phyloP scores from a whole-genome alignment of 2,329 filamentous ascomycete genomes.

The Xylaria sp. region DNA sequence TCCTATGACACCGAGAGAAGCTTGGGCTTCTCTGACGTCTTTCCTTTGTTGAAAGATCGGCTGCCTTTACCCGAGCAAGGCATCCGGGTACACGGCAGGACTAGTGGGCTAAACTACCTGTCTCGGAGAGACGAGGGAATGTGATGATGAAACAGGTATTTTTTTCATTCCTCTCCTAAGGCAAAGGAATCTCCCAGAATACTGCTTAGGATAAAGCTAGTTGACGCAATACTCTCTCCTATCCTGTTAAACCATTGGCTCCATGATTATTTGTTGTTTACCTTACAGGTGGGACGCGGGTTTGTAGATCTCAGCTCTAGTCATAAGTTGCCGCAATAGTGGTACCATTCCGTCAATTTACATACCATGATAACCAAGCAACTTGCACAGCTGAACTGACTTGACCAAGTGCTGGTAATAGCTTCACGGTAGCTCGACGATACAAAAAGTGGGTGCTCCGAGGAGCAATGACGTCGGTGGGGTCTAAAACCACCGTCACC shows the following conservation, averaged over 20 bases:
- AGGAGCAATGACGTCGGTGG: constrained; percentile 35
- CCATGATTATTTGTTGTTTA: neutral
- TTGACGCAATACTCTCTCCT: constrained; percentile 27
- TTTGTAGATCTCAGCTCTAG: neutral
- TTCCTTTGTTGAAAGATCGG: constrained; percentile 18
- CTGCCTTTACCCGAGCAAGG: neutral
- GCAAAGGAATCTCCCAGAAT: neutral
- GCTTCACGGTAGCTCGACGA: constrained; percentile 13
- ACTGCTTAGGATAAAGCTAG: neutral
- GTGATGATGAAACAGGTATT: constrained; percentile 20
- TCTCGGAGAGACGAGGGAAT: neutral
- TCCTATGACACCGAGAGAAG: neutral
- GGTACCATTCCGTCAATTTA: neutral
- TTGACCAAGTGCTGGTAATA: constrained; percentile 9
- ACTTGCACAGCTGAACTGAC: neutral
- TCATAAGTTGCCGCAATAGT: neutral
- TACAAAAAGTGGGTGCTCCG: constrained; percentile 7
- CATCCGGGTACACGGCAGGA: neutral
- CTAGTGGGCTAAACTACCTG: neutral
- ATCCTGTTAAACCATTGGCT: constrained; percentile 5
- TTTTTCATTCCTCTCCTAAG: neutral
- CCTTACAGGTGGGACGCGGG: neutral
- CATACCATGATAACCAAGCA: neutral
- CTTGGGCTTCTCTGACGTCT: constrained; percentile 35
- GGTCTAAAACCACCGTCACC: constrained; percentile 13